phyloP scores from a whole-genome alignment of 805 yeast species.

The Candida qinlingensis region DNA sequence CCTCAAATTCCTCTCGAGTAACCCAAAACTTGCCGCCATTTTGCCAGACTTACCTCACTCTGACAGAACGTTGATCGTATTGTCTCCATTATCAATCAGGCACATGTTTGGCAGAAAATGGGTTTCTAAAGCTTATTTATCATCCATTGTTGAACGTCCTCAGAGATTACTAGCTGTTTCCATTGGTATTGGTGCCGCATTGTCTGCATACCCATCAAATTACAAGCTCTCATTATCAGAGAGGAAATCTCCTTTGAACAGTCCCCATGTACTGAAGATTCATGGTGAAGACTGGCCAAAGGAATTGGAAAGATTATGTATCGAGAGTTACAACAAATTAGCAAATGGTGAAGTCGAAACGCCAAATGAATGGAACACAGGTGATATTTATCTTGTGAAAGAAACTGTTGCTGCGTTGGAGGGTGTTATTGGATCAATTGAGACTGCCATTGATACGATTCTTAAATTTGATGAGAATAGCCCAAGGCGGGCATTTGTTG shows the following conservation, averaged over 20 bases:
- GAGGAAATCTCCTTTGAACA: slow-evolving; percentile 41
- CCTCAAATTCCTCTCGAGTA: slow-evolving; percentile 35
- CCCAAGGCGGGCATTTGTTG: slow-evolving; percentile 51
- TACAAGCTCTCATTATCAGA: slow-evolving; percentile 45
- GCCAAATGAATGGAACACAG: slow-evolving; percentile 77
- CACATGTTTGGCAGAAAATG: slow-evolving; percentile 74
- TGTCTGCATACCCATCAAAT: slow-evolving; percentile 59
- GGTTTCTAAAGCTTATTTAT: slow-evolving; percentile 62
- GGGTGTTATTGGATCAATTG: slow-evolving; percentile 75
- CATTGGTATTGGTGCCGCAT: slow-evolving; percentile 74
- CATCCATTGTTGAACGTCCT: slow-evolving; percentile 78
- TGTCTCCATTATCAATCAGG: slow-evolving; percentile 65
- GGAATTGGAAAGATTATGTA: slow-evolving; percentile 51
- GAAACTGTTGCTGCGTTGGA: slow-evolving; percentile 64
- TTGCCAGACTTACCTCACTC: slow-evolving; percentile 33
- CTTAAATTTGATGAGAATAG: slow-evolving; percentile 29
- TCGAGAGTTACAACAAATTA: slow-evolving; percentile 51
- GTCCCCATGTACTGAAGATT: slow-evolving; percentile 59
- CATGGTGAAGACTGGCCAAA: slow-evolving; percentile 77
- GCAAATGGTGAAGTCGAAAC: slow-evolving; percentile 57
- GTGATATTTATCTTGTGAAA: slow-evolving; percentile 71
- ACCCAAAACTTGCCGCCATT: slow-evolving; percentile 30
- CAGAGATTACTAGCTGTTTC: slow-evolving; percentile 71
- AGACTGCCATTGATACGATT: slow-evolving; percentile 58
- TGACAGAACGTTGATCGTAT: slow-evolving; percentile 51